Evolutionary conservation across 2,329 filamentous ascomycete species (phyloP).

Genomic region (Aaosphaeria arxii): DNA sequence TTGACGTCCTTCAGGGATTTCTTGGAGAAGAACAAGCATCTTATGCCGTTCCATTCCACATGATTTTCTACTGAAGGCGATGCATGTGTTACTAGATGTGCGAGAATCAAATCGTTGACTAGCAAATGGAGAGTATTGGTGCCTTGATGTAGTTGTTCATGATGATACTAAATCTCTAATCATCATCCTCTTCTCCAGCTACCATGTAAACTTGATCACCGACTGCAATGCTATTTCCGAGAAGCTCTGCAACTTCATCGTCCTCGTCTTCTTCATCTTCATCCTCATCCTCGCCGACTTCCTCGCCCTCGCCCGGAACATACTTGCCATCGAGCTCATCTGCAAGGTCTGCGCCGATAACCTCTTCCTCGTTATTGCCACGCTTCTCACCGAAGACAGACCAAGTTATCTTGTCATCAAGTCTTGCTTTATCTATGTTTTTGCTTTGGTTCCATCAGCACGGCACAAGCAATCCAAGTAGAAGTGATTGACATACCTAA

Average conservation of each 20-base stretch:
- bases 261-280: constrained; percentile 2
- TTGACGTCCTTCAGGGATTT: background rate
- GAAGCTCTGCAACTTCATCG: constrained; percentile 2
- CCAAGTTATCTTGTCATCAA: constrained; percentile 8
- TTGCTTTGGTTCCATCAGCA: background rate
- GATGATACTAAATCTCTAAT: background rate
- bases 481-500: background rate
- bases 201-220: background rate
- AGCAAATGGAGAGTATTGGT: background rate
- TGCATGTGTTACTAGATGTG: background rate
- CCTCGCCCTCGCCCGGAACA: background rate
- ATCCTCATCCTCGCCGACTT: constrained; percentile 3
- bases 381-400: constrained; percentile 5
- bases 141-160: background rate
- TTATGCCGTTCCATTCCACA: background rate
- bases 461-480: background rate
- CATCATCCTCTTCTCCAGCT: background rate
- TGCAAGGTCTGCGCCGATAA: constrained; percentile 4
- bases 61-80: background rate
- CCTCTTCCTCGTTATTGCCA: constrained; percentile 3
- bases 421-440: constrained; percentile 4
- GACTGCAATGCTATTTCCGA: background rate
- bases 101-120: background rate
- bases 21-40: background rate
- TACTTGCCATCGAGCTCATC: constrained; percentile 4